Base-by-base conservation (phyloP, 495 filamentous ascomycete species). In the Penicillium soppii region DNA sequence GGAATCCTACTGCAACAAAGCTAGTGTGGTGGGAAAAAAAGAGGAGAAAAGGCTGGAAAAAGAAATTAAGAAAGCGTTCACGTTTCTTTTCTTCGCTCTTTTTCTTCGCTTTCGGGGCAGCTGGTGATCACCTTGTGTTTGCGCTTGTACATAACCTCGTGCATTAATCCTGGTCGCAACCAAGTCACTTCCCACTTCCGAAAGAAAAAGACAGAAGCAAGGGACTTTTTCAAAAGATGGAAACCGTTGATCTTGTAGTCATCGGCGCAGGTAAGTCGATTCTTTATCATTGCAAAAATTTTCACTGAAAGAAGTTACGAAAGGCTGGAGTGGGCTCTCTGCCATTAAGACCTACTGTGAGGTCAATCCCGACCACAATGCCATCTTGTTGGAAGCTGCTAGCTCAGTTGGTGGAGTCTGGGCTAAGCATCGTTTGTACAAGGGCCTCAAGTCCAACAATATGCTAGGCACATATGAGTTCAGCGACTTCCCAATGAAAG, bases 401-500 rank as follows among this genome's bases (percentile, higher is more conserved):
- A 57, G 64, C 9, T 78, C 82, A 0, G 61, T 91, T 21, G 89
- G 89, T 7, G 88, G 89, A 23, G 80, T 84, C 33, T 92, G 89
- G 89, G 75, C 81, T 4, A 68, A 78, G 27, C 68, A 85, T 26
- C 71, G 83, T 0, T 68, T 87, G 22, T 91, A 90, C 61, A 79
- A 81, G 7, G 83, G 84, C 8, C 77, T 92, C 19, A 83, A 81
- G 44, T 81, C 85, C 5, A 85, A 84, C 62, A 82, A 83, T 53
- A 70, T 79, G 63, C 64, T 82, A 16, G 84, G 86, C 9, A 85
- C 78, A 4, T 83, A 84, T 59, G 87, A 89, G 63, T 88, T 79
- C 63, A 82, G 80, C 36, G 87, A 89, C 57, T 88, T 86, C 53
- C 86, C 86, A 23, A 87, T 92, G 85, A 79, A 83, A 46, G 72